A percentile compares a stretch with the other conserved stretches of the same genome.
These are phyloP conservation scores for Silene coronaria DNA, from an alignment of 179 eudicot genomes.

Conservation along the genomic window DNA sequence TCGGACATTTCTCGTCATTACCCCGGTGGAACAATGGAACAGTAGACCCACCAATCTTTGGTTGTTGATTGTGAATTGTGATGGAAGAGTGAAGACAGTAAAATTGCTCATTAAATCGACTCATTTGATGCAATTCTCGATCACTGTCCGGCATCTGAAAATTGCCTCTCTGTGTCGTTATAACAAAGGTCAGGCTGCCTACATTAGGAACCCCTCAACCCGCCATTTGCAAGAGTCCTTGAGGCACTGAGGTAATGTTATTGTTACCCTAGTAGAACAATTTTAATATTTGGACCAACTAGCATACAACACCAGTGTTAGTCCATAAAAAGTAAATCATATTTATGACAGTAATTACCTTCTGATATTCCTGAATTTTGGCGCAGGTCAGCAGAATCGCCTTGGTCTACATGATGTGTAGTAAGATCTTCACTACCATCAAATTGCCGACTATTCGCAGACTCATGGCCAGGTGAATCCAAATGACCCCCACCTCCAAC, in stretches of 20 bases:
- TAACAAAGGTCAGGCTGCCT: background rate
- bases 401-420: conserved; percentile 1
- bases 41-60: background rate
- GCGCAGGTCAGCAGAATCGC: conserved; percentile 18
- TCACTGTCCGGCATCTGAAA: background rate
- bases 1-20: conserved; percentile 6
- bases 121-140: background rate
- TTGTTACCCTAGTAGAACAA: no score
- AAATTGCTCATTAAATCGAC: background rate
- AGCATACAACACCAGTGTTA: background rate
- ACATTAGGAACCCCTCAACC: background rate
- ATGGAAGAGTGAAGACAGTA: background rate
- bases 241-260: no score
- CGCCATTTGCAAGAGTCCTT: background rate
- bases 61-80: background rate
- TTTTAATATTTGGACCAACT: background rate
- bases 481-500: conserved; percentile 25
- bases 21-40: background rate
- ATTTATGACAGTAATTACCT: conserved; percentile 39
- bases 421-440: conserved; percentile 32
- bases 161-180: background rate
- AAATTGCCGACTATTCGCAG: conserved; percentile 28
- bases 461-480: conserved; percentile 29
- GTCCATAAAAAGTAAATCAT: background rate
- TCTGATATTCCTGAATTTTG: conserved; percentile 47